A percentile compares a stretch with the other conserved stretches of the same genome.
These are phyloP conservation scores for Sporothrix brasiliensis DNA, from an alignment of 2,329 filamentous ascomycete species.

Conservation along the genomic window DNA sequence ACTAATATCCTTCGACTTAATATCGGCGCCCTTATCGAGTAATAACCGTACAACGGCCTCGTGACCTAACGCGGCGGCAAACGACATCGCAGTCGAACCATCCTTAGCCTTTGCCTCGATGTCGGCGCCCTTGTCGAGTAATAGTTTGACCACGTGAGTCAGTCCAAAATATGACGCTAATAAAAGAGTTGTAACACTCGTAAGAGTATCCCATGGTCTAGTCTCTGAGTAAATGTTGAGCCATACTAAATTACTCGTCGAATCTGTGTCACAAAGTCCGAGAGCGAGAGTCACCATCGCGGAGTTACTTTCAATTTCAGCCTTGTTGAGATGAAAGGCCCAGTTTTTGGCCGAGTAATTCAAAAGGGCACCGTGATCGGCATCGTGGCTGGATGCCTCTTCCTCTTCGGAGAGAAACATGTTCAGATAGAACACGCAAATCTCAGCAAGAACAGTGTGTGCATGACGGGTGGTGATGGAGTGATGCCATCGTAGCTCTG, in stretches of 20 bases:
- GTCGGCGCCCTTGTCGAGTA: slow-evolving; percentile 1
- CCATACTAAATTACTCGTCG: background rate
- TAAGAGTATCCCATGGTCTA: background rate
- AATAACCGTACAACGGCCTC: background rate
- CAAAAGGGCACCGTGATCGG: background rate
- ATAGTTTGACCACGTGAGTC: background rate
- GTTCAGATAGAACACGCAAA: slow-evolving; percentile 37
- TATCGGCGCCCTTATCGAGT: background rate
- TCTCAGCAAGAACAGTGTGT: slow-evolving; percentile 37
- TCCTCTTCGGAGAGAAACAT: background rate
- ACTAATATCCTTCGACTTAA: background rate
- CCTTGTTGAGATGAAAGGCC: background rate
- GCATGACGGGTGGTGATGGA: slow-evolving; percentile 36
- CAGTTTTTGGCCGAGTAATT: background rate
- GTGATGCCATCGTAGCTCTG: slow-evolving; percentile 34
- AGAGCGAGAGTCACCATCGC: background rate
- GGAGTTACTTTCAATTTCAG: background rate
- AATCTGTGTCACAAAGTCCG: background rate
- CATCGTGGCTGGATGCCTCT: background rate
- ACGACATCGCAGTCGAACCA: background rate
- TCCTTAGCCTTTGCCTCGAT: background rate
- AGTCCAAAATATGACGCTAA: slow-evolving; percentile 8
- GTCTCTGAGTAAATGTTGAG: background rate
- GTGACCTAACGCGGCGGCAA: background rate
- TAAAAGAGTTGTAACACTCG: background rate